These are phyloP conservation scores for Aureobasidium leucospermi DNA, from an alignment of 2,329 filamentous ascomycete genomes.

Conservation along the genomic window DNA sequence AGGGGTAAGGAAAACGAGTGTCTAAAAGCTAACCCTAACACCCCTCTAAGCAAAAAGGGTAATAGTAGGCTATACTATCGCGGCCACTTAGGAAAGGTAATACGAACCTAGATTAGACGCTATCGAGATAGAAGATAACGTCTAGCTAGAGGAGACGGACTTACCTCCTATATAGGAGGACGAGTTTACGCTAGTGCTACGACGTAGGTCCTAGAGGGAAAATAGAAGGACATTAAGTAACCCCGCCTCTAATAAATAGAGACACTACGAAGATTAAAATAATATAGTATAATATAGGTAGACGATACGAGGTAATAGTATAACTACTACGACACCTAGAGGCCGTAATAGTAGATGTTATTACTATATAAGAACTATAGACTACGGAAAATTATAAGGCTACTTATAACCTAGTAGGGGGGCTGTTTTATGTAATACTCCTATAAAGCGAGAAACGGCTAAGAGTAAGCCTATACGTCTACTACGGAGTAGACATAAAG, in stretches of 20 bases:
- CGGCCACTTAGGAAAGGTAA: not conserved
- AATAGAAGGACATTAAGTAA: not conserved
- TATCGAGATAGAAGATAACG: not conserved
- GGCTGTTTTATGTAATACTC: not conserved
- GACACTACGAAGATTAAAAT: not conserved
- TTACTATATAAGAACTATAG: not conserved
- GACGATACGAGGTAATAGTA: not conserved
- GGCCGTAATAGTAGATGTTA: not conserved
- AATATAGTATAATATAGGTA: conserved; percentile 4
- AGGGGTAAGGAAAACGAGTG: too few species aligned
- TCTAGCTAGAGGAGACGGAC: too few species aligned
- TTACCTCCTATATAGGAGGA: not conserved
- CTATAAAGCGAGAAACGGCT: not conserved
- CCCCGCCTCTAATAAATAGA: not conserved
- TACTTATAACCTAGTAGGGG: not conserved
- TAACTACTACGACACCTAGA: not conserved
- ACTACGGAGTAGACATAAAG: not conserved
- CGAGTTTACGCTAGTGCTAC: not conserved
- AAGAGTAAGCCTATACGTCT: not conserved
- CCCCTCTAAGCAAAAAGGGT: not conserved
- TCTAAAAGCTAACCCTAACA: not conserved
- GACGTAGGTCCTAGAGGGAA: not conserved
- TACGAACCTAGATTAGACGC: not conserved
- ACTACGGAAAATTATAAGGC: not conserved
- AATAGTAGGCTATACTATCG: not conserved